Evolutionary conservation across 1,284 basidiomycete species (phyloP).

Genomic region (Omphalotus olearius): DNA sequence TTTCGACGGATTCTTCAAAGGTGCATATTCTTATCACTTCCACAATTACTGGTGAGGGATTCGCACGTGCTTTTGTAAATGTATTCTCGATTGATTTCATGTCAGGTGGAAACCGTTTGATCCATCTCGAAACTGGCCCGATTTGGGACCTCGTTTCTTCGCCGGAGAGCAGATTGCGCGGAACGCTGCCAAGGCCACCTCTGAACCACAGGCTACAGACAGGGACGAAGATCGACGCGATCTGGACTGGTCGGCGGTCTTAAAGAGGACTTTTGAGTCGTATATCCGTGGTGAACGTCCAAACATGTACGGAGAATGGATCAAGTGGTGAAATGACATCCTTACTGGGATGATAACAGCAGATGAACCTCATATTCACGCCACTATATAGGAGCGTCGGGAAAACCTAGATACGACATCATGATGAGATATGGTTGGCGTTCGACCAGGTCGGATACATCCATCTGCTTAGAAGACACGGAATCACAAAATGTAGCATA

Average conservation of each 20-base stretch:
- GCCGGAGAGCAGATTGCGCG: constrained; percentile 66
- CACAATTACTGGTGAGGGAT: constrained; percentile 75
- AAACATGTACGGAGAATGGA: constrained; percentile 76
- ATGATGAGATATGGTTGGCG: too few species aligned
- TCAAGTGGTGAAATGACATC: constrained; percentile 36
- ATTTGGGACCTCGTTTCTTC: constrained; percentile 77
- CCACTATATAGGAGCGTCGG: too few species aligned
- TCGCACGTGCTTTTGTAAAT: background rate
- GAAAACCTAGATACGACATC: too few species aligned
- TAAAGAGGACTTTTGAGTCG: constrained; percentile 77
- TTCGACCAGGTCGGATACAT: too few species aligned
- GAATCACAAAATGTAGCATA: too few species aligned
- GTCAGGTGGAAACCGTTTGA: constrained; percentile 93
- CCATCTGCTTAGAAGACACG: too few species aligned
- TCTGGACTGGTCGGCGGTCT: constrained; percentile 71
- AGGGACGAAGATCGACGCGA: constrained; percentile 46
- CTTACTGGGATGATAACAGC: background rate
- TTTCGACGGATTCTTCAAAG: constrained; percentile 84
- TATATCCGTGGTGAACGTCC: constrained; percentile 70
- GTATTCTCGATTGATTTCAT: constrained; percentile 11
- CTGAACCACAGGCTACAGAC: constrained; percentile 20
- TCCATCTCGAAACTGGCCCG: constrained; percentile 84
- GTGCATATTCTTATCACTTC: constrained; percentile 84
- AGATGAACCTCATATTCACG: too few species aligned
- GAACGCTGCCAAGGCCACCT: constrained; percentile 20